Percentiles rank a stretch among this genome's conserved stretches.
These are phyloP conservation scores for Glutinoglossum americanum DNA, from an alignment of 495 filamentous ascomycete species.

Conservation along the genomic window DNA sequence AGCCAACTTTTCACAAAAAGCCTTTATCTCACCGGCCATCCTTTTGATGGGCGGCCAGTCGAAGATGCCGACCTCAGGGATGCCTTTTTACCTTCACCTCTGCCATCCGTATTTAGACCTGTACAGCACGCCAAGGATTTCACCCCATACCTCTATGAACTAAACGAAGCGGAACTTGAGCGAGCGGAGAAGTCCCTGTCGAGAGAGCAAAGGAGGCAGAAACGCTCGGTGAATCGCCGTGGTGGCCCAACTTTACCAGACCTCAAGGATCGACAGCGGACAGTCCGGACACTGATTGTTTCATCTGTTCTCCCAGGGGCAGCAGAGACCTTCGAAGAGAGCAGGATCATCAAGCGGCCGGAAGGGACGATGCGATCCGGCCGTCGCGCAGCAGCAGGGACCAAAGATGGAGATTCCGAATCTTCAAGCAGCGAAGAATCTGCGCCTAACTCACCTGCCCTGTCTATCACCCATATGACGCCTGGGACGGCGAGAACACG, in stretches of 20 bases:
- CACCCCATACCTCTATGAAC: conserved; percentile 77
- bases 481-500: conserved; percentile 69
- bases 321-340: conserved; percentile 58
- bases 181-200: conserved; percentile 79
- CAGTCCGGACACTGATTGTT: conserved; percentile 74
- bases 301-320: conserved; percentile 80
- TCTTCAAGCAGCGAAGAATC: conserved; percentile 79
- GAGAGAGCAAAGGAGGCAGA: conserved; percentile 79
- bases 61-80: conserved; percentile 74
- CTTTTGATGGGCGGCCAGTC: conserved; percentile 82
- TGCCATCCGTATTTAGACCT: conserved; percentile 65
- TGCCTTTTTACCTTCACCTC: conserved; percentile 68
- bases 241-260: conserved; percentile 90
- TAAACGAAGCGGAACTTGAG: conserved; percentile 79
- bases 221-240: conserved; percentile 80
- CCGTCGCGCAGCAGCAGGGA: conserved; percentile 25
- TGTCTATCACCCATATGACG: conserved; percentile 33
- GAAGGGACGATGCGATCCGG: conserved; percentile 25
- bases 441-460: conserved; percentile 62
- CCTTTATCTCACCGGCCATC: conserved; percentile 78
- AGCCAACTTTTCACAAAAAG: conserved; percentile 82
- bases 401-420: conserved; percentile 58
- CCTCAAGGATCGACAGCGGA: conserved; percentile 82
- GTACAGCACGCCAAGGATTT: conserved; percentile 83
- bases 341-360: conserved; percentile 60